Percentiles rank a stretch among this genome's conserved stretches.
phyloP scores from a whole-genome alignment of 306 rosid genomes.

The Ochetophila trinervis region DNA sequence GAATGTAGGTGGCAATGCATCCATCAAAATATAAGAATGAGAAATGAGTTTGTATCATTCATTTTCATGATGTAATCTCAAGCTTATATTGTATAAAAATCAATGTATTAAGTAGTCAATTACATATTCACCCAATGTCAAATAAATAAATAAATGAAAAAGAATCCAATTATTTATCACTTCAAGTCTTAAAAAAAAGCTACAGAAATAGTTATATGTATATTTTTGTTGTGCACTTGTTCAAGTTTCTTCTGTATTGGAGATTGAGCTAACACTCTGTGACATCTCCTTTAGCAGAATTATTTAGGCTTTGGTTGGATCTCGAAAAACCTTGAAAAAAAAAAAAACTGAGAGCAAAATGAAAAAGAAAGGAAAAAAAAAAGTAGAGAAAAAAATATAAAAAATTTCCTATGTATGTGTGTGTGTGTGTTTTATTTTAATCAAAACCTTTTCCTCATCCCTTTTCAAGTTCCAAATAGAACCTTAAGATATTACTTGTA shows the following conservation, averaged over 20 bases:
- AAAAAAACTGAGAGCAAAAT: too few species aligned
- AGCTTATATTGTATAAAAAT: not conserved
- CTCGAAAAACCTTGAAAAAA: too few species aligned
- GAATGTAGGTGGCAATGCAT: not conserved
- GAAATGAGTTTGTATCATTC: not conserved
- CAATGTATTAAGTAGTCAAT: not conserved
- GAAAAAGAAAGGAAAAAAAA: too few species aligned
- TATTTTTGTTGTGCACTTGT: not conserved
- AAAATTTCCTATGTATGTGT: too few species aligned
- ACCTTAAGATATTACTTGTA: conserved; percentile 24
- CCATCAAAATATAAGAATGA: not conserved
- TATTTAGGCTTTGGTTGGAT: too few species aligned
- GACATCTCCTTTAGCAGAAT: conserved; percentile 7
- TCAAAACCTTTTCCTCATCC: too few species aligned
- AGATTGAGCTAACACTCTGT: conserved; percentile 2
- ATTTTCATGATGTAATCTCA: not conserved
- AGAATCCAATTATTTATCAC: too few species aligned
- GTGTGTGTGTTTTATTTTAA: too few species aligned
- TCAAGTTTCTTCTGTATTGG: not conserved
- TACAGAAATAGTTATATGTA: not conserved
- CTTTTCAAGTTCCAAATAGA: too few species aligned
- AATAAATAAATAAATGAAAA: not conserved
- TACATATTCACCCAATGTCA: not conserved
- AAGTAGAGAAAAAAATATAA: too few species aligned
- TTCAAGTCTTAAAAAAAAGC: not conserved